phyloP scores from a whole-genome alignment of 208 protist genomes.

The Leishmania amazonensis region DNA sequence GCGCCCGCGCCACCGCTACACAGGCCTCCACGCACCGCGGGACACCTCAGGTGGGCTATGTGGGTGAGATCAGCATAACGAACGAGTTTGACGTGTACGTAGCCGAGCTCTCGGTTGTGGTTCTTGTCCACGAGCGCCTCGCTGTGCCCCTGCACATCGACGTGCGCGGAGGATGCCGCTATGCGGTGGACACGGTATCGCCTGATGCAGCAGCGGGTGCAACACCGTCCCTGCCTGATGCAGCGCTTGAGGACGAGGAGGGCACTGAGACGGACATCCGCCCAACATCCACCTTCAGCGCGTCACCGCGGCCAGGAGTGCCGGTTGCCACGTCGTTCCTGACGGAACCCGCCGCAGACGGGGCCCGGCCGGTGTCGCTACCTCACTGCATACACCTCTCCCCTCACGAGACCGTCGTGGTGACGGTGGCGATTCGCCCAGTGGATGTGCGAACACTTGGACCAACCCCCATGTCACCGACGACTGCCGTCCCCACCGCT shows the following conservation, averaged over 20 bases:
- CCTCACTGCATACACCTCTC: conserved; percentile 29
- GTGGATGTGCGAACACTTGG: not conserved
- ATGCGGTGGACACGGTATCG: not conserved
- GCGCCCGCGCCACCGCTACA: not conserved
- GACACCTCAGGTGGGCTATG: conserved; percentile 39
- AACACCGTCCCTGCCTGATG: not conserved
- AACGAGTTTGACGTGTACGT: conserved; percentile 55
- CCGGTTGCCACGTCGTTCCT: conserved; percentile 23
- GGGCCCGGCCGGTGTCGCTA: conserved; percentile 14
- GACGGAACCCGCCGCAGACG: conserved; percentile 5
- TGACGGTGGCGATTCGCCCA: conserved; percentile 26
- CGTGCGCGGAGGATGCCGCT: conserved; percentile 29
- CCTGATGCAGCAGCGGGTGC: not conserved
- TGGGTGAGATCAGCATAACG: conserved; percentile 51
- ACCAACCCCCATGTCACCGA: not conserved
- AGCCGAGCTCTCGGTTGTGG: conserved; percentile 33
- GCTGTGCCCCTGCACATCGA: conserved; percentile 43
- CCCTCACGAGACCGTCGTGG: conserved; percentile 25
- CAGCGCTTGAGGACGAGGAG: not conserved
- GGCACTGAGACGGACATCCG: not conserved
- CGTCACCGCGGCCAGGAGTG: not conserved
- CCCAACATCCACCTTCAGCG: not conserved
- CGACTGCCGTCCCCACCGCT: not conserved
- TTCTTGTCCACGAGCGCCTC: conserved; percentile 49
- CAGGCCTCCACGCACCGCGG: conserved; percentile 3